phyloP scores from a whole-genome alignment of 1,284 basidiomycete species.

The Tremellales sp. region DNA sequence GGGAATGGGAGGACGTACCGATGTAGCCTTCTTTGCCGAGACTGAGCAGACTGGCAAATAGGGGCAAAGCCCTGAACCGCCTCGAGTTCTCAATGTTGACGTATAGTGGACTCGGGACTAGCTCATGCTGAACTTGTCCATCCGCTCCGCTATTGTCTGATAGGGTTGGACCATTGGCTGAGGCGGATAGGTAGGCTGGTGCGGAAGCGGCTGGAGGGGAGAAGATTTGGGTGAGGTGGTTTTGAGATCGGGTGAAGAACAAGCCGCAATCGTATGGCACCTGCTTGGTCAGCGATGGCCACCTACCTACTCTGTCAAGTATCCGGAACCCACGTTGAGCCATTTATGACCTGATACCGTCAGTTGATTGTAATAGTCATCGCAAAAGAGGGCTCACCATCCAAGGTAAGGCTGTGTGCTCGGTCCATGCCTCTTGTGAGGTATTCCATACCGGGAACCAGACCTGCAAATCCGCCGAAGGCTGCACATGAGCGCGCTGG shows the following conservation, averaged over 20 bases:
- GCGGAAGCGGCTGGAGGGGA: constrained; percentile 47
- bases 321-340: constrained; percentile 39
- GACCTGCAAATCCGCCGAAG: constrained; percentile 52
- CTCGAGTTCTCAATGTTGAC: constrained; percentile 53
- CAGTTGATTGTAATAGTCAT: not conserved
- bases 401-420: constrained; percentile 52
- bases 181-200: constrained; percentile 49
- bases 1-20: constrained; percentile 19
- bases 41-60: constrained; percentile 51
- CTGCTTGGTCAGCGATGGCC: constrained; percentile 25
- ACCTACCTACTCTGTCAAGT: too few species aligned
- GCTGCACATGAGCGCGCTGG: constrained; percentile 41
- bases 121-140: constrained; percentile 11
- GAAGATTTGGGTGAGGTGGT: constrained; percentile 44
- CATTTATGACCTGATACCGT: constrained; percentile 47
- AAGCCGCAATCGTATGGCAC: constrained; percentile 55
- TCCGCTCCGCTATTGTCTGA: not conserved
- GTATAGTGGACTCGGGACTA: constrained; percentile 48
- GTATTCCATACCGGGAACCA: constrained; percentile 47
- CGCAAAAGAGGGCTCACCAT: constrained; percentile 44
- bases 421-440: constrained; percentile 46
- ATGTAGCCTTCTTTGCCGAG: constrained; percentile 50
- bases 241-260: constrained; percentile 48
- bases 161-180: not conserved
- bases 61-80: constrained; percentile 52